Evolutionary conservation across 2,329 filamentous ascomycete genomes (phyloP), one percentile per base, ranked within the genome.

Genomic region (Pyrenophora teres): DNA sequence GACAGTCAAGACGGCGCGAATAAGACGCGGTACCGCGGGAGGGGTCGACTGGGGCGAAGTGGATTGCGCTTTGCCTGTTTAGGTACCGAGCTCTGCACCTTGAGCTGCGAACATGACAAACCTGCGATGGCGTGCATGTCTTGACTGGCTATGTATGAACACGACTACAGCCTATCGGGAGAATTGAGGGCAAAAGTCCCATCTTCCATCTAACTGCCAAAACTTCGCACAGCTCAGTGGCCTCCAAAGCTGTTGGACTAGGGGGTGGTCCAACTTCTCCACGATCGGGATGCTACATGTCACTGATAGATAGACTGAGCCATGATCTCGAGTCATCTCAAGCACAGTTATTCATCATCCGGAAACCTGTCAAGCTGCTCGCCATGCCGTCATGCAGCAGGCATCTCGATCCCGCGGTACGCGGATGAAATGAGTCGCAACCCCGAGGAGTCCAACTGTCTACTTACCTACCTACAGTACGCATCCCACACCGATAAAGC

Each of bases 1-100:
- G 30, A 50, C 30, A 39, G 40, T 52, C 53, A 47, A 62, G 54
- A 46, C 46, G 31, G 40, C 43, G 50, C 45, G 40, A 60, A 50
- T 45, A 23, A 51, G 54, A 52, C 40, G 43, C 52, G 42, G 43
- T 52, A 47, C 55, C 45, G 52, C 31, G 41, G 48, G 52, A 51
- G 55, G 55, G 52, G 51, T 39, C 32, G 10, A 13, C 38, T 25
- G 36, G 46, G 18, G 21, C 18, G 45, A 41, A 31, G 40, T 36
- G 15, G 18, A 30, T 3, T 18, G 5, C 39, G 18, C 47, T 15
- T 51, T 39, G 13, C 48, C 39, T 9, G 6, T 42, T 46, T 27
- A 13, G 42, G 42, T n/a, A 6, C 13, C 3, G 38, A 47, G 39
- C 49, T 37, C 40, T 52, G 50, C 52, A 55, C 52, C 49, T 55